Conservation (phyloP, 2,329 filamentous ascomycete species). For the Diaporthe sp. region DNA sequence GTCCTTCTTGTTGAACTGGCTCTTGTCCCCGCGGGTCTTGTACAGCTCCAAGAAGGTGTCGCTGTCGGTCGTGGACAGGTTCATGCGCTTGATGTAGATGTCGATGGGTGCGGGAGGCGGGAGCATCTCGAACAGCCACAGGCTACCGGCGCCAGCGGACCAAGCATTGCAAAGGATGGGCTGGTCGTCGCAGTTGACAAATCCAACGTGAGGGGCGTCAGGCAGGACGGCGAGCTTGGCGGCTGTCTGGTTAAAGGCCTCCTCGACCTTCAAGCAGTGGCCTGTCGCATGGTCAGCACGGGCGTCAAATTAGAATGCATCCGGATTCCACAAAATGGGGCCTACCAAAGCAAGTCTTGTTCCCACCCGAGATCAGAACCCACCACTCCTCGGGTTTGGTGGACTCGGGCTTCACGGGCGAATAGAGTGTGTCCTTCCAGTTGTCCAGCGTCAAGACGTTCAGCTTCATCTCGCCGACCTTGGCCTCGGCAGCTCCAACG, state of each 20-base stretch:
- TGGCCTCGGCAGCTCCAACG: slow-evolving; percentile 62
- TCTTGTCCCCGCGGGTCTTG: slow-evolving; percentile 63
- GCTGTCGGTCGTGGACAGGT: slow-evolving; percentile 76
- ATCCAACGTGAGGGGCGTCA: slow-evolving; percentile 75
- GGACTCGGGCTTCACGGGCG: slow-evolving; percentile 69
- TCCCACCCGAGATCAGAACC: slow-evolving; percentile 80
- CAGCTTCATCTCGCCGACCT: slow-evolving; percentile 65
- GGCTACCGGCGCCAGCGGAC: slow-evolving; percentile 73
- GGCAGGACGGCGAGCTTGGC: slow-evolving; percentile 72
- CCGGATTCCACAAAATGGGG: slow-evolving; percentile 23
- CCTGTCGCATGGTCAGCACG: slow-evolving; percentile 57
- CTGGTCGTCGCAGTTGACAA: slow-evolving; percentile 81
- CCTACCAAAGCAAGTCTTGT: slow-evolving; percentile 81
- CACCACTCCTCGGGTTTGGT: slow-evolving; percentile 81
- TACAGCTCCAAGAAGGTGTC: slow-evolving; percentile 74
- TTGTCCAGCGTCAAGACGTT: slow-evolving; percentile 75
- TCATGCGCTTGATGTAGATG: slow-evolving; percentile 75
- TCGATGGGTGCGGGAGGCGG: slow-evolving; percentile 74
- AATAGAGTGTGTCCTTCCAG: slow-evolving; percentile 78
- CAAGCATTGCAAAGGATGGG: slow-evolving; percentile 82
- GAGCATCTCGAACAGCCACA: slow-evolving; percentile 78
- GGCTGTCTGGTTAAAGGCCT: slow-evolving; percentile 76
- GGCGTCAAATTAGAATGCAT: neutral
- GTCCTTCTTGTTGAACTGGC: slow-evolving; percentile 61
- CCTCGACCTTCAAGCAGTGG: slow-evolving; percentile 74